Evolutionary conservation across 257 asterid species (phyloP).

Genomic region (Hygrophila difformis): DNA sequence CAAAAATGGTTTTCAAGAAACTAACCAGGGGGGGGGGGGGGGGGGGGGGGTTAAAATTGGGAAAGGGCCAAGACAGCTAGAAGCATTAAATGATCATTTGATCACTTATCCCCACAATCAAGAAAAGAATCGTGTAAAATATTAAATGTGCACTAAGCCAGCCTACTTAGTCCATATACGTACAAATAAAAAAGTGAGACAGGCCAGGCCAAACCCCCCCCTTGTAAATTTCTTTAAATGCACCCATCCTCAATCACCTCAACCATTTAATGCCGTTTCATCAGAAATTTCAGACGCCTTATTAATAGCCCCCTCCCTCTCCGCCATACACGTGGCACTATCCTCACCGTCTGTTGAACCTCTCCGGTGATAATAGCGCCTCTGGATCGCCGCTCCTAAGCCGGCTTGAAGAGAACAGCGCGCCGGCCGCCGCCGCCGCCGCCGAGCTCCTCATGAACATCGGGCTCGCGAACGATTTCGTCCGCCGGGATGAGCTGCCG

Average conservation of each 20-base stretch:
- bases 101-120: constrained; percentile 10
- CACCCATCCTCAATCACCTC: constrained; percentile 16
- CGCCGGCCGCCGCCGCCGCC: constrained; percentile 25
- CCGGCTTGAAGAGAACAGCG: constrained; percentile 82
- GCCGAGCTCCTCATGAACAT: constrained; percentile 68
- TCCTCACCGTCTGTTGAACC: constrained; percentile 63
- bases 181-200: constrained; percentile 11
- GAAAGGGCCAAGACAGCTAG: constrained; percentile 4
- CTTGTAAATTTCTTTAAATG: constrained; percentile 23
- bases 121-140: constrained; percentile 13
- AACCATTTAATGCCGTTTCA: constrained; percentile 36
- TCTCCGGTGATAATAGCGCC: constrained; percentile 88
- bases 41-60: no score
- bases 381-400: constrained; percentile 94
- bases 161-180: constrained; percentile 20
- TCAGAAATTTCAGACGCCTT: constrained; percentile 29
- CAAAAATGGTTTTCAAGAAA: no score
- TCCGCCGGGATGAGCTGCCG: constrained; percentile 63
- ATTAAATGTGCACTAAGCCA: constrained; percentile 19
- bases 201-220: constrained; percentile 3
- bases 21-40: no score
- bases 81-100: constrained; percentile 18
- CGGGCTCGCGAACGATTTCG: constrained; percentile 88
- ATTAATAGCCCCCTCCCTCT: constrained; percentile 23
- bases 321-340: constrained; percentile 46